phyloP scores from a whole-genome alignment of 768 basidiomycete species.

The Hypholoma fasciculare region DNA sequence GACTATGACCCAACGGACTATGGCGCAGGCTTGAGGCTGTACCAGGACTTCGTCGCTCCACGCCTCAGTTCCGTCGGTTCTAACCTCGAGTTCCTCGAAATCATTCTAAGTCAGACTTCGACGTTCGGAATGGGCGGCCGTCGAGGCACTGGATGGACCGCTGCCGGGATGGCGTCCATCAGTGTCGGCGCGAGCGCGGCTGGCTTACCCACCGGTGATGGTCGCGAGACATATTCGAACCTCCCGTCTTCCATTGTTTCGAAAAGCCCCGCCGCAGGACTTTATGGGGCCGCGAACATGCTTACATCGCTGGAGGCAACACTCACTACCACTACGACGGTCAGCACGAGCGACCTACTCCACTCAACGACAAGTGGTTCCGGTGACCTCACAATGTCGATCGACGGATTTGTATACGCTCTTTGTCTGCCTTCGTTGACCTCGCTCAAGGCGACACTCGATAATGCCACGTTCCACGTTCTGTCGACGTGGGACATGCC shows the following conservation, averaged over 20 bases:
- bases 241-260: background rate
- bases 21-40: conserved; percentile 46
- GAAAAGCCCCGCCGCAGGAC: background rate
- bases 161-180: too few relatives aligned
- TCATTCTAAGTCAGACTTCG: conserved; percentile 32
- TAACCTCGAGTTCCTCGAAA: conserved; percentile 67
- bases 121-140: conserved; percentile 9
- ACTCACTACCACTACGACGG: conserved; percentile 6
- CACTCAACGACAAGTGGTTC: conserved; percentile 6
- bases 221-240: background rate
- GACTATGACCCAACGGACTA: conserved; percentile 35
- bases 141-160: background rate
- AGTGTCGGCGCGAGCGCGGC: background rate
- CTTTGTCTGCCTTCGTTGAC: conserved; percentile 62
- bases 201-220: background rate
- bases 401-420: conserved; percentile 19
- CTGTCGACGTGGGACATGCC: conserved; percentile 72
- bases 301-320: conserved; percentile 13
- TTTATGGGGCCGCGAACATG: conserved; percentile 8
- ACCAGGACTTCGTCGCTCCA: conserved; percentile 55
- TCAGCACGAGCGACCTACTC: background rate
- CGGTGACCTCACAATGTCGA: conserved; percentile 11
- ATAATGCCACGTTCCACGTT: conserved; percentile 69
- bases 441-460: conserved; percentile 68
- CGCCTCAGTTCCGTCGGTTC: conserved; percentile 51